phyloP scores from a whole-genome alignment of 148 eudicot genomes.

The Salicornia ramosissima region DNA sequence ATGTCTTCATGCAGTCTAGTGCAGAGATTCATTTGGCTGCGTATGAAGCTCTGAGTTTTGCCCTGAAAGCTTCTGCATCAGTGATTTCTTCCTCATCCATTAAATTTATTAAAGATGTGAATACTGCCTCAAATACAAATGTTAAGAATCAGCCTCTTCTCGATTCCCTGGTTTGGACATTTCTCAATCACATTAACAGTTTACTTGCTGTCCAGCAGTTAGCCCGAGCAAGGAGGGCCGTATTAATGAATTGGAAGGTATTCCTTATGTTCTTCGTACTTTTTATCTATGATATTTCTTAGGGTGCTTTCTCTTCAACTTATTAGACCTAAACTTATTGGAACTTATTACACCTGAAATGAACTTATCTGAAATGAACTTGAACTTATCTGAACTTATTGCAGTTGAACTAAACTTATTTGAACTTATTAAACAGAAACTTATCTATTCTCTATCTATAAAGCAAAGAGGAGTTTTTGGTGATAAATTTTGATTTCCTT shows the following conservation, averaged over 20 bases:
- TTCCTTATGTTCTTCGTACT: background rate
- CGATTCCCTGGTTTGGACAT: slow-evolving; percentile 53
- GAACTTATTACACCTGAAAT: too few relatives aligned
- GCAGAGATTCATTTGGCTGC: slow-evolving; percentile 78
- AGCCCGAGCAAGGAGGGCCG: slow-evolving; percentile 73
- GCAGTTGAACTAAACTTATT: too few relatives aligned
- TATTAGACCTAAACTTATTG: too few relatives aligned
- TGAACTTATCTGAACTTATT: too few relatives aligned
- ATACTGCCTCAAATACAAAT: slow-evolving; percentile 21
- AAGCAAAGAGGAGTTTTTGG: too few relatives aligned
- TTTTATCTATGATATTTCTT: too few relatives aligned
- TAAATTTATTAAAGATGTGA: slow-evolving; percentile 32
- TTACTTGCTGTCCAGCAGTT: slow-evolving; percentile 53
- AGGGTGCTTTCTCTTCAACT: too few relatives aligned
- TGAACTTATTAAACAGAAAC: too few relatives aligned
- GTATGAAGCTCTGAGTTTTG: slow-evolving; percentile 65
- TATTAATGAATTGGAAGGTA: slow-evolving; percentile 87
- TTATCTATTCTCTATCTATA: too few relatives aligned
- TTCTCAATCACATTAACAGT: slow-evolving; percentile 56
- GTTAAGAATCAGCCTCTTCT: slow-evolving; percentile 37
- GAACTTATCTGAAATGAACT: too few relatives aligned
- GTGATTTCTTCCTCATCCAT: slow-evolving; percentile 44
- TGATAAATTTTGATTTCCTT: too few relatives aligned
- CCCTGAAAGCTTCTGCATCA: slow-evolving; percentile 47
- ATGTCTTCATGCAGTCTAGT: slow-evolving; percentile 41